Evolutionary conservation across 805 yeast species (phyloP), one percentile per base, ranked within the genome.

Genomic region (Candida ficus): DNA sequence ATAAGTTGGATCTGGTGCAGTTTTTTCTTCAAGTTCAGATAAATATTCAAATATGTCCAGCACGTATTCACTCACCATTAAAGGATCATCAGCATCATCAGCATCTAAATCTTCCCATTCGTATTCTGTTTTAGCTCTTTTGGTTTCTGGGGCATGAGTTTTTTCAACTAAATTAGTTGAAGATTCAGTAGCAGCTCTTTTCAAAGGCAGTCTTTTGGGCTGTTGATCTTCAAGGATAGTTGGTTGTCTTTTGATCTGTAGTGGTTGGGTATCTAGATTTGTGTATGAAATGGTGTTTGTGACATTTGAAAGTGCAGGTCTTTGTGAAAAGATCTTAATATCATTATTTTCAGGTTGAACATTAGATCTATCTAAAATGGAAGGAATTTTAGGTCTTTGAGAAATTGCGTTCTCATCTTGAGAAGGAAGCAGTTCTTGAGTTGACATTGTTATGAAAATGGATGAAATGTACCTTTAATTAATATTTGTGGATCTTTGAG

Each of bases 51-150:
- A 90, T 37, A 91, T 91, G 45, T 90, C 97, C 47, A 70, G 71
- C 30, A 83, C 89, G 62, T 91, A 91, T 63, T 91, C 99, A 39
- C 83, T 73, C 18, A 83, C 96, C 95, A 90, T 86, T 47, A 83
- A 61, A n/a, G 89, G 86, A 57, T 83, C 91, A 48, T 78, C 82
- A 35, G 62, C 57, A 56, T 83, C 90, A 46, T 77, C 84, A 23
- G 71, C 75, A 54, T 83, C 93, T 44, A 83, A 64, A 58, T 82
- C 87, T 49, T 76, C 41, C 55, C 55, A 38, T 42, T 49, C 33
- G 28, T 41, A 26, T 8, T 37, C 46, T 1, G 38, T 46, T 34
- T 45, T 52, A 9, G 50, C 43, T 21, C 42, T 46, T 31, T 53
- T 53, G 3, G 25, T 18, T 23, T 35, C 43, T 9, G 39, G 43